Evolutionary conservation across 768 basidiomycete species (phyloP), one percentile per base, ranked within the genome.

Genomic region (Inosperma sp.): DNA sequence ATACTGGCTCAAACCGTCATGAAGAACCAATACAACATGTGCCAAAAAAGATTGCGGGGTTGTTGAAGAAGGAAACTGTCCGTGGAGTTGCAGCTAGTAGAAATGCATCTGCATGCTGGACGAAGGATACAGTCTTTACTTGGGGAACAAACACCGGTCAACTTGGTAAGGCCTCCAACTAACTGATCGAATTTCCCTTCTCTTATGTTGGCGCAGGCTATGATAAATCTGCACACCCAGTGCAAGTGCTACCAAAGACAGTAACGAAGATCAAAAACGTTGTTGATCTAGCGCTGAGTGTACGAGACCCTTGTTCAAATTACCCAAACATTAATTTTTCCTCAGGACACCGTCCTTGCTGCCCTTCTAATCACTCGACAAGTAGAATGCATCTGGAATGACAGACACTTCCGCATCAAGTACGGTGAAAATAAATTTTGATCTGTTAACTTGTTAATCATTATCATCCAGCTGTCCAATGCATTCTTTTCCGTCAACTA

Each of bases 121-220:
- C 92, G 0, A 70, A 71, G 4, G 66, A 65, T 8, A 70, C 81
- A 35, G 78, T 92, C 2, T 93, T 78, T 64, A 92, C 91, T 0
- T 98, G 93, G 93, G 96, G 96, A 0, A 89, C 86, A 21, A 96
- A 97, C 65, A 78, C 76, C 34, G 96, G 96, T 1, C 96, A 99
- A 64, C 75, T 98, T 3, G 94, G 93, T 83, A 53, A 47, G 76
- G 61, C 21, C 44, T 39, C 16, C 19, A 27, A n/a, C n/a, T n/a
- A n/a, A n/a, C n/a, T n/a, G n/a, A n/a, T n/a, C n/a, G 30, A 7
- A 9, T 51, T 17, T 12, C 7, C 17, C 14, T 35, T 7, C 25
- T 56, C 26, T 47, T 26, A 37, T 42, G 9, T 45, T 22, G 47
- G 7, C 37, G 6, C 42, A 88, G 88, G 90, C 1, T 93, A 93